Evolutionary conservation across 331 rosid species (phyloP), one percentile per base, ranked within the genome.

Genomic region (Arachis monticola): DNA sequence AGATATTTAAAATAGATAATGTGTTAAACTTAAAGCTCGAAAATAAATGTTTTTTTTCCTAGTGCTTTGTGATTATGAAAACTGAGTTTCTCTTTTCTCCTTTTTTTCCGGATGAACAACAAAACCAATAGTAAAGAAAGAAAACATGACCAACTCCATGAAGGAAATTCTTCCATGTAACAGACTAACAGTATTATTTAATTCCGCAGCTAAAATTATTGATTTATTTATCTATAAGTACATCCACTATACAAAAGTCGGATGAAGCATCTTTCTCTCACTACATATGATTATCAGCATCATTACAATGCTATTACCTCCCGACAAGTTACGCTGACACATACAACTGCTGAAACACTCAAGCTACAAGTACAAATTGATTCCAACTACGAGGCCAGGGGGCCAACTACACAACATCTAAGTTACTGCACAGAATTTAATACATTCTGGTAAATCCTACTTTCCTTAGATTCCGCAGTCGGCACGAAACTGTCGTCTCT

Each of bases 351-450:
- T 4, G 27, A 40, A 64, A 27, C 65, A 12, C 30, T 56, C 55
- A 10, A 9, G 48, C 48, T 32, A 35, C 8, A 52, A 77, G 58
- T 69, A 77, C 6, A 50, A 41, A 69, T 55, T 67, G 56, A 82
- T 73, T 68, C 32, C 17, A 1, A 73, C 14, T 17, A 66, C 9
- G 6, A 56, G 27, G 69, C 44, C 30, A 67, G 72, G 3, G 62
- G 31, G 46, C 57, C n/a, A 76, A 63, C 42, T 67, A 50, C 64
- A 78, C n/a, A 50, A 44, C 35, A 73, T 57, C 45, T 30, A 73
- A 56, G 67, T 5, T 53, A 69, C 57, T 58, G 35, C 78, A 64
- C 78, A 64, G 44, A 74, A 51, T 57, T 62, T 2, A 60, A 64
- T 50, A 44, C 69, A 41, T 6, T 13, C 64, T 1, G 17, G 65